Conservation (phyloP, 352 stramenopile genomes). For the Poterioochromonas sp. region DNA sequence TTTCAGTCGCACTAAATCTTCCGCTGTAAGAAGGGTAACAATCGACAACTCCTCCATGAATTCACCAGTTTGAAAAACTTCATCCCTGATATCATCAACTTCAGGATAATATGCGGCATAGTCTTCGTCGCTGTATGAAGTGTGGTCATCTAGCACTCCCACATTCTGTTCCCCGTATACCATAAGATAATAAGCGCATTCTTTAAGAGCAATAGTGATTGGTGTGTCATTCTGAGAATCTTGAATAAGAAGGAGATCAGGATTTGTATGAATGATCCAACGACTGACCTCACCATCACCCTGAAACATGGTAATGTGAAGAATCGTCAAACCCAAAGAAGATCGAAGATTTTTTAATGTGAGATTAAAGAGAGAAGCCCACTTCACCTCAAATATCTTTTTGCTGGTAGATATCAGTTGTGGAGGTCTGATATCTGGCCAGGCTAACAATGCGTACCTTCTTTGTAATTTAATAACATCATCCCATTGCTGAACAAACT, state of each 20-base stretch:
- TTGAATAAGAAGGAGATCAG: not conserved
- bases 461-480: slow-evolving; percentile 22
- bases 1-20: not conserved
- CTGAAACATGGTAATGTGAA: slow-evolving; percentile 15
- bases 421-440: slow-evolving; percentile 7
- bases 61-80: slow-evolving; percentile 1
- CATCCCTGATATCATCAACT: slow-evolving; percentile 2
- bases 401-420: not conserved
- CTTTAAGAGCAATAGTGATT: slow-evolving; percentile 24
- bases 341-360: slow-evolving; percentile 4
- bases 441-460: slow-evolving; percentile 12
- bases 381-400: slow-evolving; percentile 13
- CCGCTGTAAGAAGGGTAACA: not conserved
- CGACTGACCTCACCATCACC: not conserved
- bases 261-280: slow-evolving; percentile 12
- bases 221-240: slow-evolving; percentile 20
- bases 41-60: not conserved
- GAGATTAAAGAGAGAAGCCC: slow-evolving; percentile 24
- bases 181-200: slow-evolving; percentile 26
- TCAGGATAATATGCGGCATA: slow-evolving; percentile 11
- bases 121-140: not conserved
- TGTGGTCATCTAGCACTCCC: slow-evolving; percentile 12
- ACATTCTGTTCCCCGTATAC: not conserved
- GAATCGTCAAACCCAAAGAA: slow-evolving; percentile 20
- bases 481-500: slow-evolving; percentile 27